These are phyloP conservation scores for Peronospora belbahrii DNA, from an alignment of 352 stramenopile genomes.

Conservation along the genomic window DNA sequence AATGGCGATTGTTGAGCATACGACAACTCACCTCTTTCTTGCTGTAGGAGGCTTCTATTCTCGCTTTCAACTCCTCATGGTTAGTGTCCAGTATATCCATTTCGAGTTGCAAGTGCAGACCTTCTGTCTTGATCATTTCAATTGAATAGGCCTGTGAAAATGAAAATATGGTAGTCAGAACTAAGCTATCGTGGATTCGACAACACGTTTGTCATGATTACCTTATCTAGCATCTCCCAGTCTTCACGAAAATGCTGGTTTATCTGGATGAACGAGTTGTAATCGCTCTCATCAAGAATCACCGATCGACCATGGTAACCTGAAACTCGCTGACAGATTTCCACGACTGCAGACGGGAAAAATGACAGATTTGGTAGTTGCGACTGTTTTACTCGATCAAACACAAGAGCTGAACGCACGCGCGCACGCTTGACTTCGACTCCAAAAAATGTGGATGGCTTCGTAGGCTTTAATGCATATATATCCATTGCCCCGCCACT, in stretches of 20 bases:
- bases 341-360: constrained; percentile 31
- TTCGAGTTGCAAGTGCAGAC: constrained; percentile 33
- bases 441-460: constrained; percentile 12
- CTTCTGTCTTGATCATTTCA: constrained; percentile 42
- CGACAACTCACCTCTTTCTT: constrained; percentile 32
- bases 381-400: constrained; percentile 28
- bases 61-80: constrained; percentile 15
- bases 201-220: constrained; percentile 2
- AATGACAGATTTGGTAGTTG: constrained; percentile 46
- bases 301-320: constrained; percentile 40
- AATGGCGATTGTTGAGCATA: neutral
- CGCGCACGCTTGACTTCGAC: constrained; percentile 38
- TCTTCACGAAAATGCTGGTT: constrained; percentile 41
- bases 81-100: constrained; percentile 8
- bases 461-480: constrained; percentile 17
- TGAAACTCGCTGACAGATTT: constrained; percentile 51
- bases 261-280: constrained; percentile 42
- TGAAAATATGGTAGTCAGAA: neutral
- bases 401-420: constrained; percentile 28
- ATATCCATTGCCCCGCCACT: neutral
- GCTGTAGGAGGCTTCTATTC: constrained; percentile 14
- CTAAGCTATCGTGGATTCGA: neutral
- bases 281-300: constrained; percentile 60
- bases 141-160: constrained; percentile 38
- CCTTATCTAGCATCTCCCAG: constrained; percentile 67